These are phyloP conservation scores for Trichosanthes cucumerina DNA, from an alignment of 306 rosid genomes.

Conservation along the genomic window DNA sequence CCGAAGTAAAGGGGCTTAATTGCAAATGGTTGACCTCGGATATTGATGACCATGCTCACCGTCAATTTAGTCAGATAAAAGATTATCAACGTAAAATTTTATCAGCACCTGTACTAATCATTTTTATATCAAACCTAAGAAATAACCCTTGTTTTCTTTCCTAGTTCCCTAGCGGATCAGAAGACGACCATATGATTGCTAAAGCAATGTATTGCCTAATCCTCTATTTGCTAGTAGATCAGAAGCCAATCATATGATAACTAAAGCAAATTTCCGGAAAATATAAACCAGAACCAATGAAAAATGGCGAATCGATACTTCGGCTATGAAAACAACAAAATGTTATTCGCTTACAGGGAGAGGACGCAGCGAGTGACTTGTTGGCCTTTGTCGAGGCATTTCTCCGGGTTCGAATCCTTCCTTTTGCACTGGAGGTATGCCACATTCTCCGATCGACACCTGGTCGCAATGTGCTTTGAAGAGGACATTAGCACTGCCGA, in stretches of 20 bases:
- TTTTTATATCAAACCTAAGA: not conserved
- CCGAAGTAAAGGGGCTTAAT: not conserved
- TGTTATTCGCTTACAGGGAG: conserved; percentile 42
- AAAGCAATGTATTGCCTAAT: not conserved
- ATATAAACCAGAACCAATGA: not conserved
- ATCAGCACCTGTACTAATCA: not conserved
- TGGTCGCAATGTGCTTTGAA: conserved; percentile 65
- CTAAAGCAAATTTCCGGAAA: not conserved
- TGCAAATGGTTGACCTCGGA: not conserved
- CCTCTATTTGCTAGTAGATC: not conserved
- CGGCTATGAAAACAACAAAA: not conserved
- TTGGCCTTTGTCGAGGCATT: conserved; percentile 81
- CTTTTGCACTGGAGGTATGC: conserved; percentile 84
- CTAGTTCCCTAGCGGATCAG: not conserved
- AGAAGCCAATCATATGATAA: not conserved
- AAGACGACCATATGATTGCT: not conserved
- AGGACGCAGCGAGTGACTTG: conserved; percentile 89
- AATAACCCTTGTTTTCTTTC: not conserved
- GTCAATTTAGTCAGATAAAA: not conserved
- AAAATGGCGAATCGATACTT: not conserved
- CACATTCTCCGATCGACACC: conserved; percentile 71
- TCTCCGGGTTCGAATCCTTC: conserved; percentile 85
- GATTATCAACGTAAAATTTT: not conserved
- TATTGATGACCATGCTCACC: not conserved
- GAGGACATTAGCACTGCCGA: conserved; percentile 86